phyloP scores from a whole-genome alignment of 805 yeast species.

The Schwanniomyces polymorphus region DNA sequence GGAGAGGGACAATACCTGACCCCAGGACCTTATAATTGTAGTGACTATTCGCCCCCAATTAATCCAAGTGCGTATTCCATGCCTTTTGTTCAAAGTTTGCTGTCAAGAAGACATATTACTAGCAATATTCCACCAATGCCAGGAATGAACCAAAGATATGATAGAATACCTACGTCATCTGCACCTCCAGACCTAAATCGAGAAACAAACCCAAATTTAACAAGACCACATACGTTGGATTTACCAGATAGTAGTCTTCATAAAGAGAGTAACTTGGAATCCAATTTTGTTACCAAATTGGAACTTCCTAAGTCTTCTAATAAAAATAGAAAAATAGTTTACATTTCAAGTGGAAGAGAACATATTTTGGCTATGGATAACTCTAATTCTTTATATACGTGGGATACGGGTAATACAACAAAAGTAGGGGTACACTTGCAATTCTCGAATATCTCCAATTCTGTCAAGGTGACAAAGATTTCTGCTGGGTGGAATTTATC shows the following conservation, averaged over 20 bases:
- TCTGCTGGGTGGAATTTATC: constrained; percentile 70
- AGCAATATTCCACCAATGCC: constrained; percentile 5
- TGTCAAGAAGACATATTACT: constrained; percentile 11
- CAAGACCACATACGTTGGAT: constrained; percentile 18
- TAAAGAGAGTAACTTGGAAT: constrained; percentile 10
- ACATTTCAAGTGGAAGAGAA: constrained; percentile 61
- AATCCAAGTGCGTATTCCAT: constrained; percentile 4
- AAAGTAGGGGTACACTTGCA: constrained; percentile 42
- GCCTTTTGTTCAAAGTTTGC: constrained; percentile 8
- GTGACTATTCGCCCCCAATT: constrained; percentile 18
- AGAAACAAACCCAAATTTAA: constrained; percentile 16
- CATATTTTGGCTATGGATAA: constrained; percentile 64
- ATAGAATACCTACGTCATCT: constrained; percentile 5
- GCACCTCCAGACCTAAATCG: not conserved
- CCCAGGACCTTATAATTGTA: constrained; percentile 27
- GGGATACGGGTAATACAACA: constrained; percentile 51
- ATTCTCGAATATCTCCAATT: constrained; percentile 28
- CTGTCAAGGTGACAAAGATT: constrained; percentile 37
- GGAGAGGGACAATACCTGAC: constrained; percentile 10
- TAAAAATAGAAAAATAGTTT: constrained; percentile 33
- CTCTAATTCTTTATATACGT: constrained; percentile 50
- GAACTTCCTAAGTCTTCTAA: constrained; percentile 13
- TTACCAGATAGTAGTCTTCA: not conserved
- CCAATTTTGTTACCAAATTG: constrained; percentile 24
- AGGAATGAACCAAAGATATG: constrained; percentile 5